A percentile compares a stretch with the other conserved stretches of the same genome.
These are phyloP conservation scores for Pneumocystis murina DNA, from an alignment of 1,139 yeast genomes.

Conservation along the genomic window DNA sequence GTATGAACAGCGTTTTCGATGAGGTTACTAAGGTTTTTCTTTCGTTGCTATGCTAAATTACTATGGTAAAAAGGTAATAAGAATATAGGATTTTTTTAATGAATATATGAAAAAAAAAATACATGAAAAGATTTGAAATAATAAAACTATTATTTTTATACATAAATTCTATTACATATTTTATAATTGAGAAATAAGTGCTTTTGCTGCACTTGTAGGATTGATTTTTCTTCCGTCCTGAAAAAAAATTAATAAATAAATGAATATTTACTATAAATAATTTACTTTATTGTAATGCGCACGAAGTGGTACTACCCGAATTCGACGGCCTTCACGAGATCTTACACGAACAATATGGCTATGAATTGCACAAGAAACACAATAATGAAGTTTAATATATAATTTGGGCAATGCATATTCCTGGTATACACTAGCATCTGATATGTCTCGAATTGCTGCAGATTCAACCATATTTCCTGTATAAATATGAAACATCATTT, in stretches of 20 bases:
- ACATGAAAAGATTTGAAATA: too few species aligned
- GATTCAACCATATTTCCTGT: constrained; percentile 99
- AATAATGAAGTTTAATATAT: constrained; percentile 99
- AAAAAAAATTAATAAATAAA: too few species aligned
- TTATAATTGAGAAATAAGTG: background rate
- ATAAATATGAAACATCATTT: constrained; percentile 99
- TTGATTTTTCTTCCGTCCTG: constrained; percentile 65
- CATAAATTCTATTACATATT: background rate
- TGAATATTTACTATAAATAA: background rate
- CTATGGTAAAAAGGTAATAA: too few species aligned
- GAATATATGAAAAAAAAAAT: too few species aligned
- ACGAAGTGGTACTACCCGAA: constrained; percentile 98
- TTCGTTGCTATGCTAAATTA: too few species aligned
- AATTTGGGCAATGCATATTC: constrained; percentile 99
- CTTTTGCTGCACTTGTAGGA: constrained; percentile 84
- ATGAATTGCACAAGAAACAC: constrained; percentile 99
- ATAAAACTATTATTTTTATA: too few species aligned
- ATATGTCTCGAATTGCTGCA: constrained; percentile 74
- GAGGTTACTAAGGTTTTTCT: too few species aligned
- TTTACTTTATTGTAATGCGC: constrained; percentile 78
- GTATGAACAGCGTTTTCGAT: too few species aligned
- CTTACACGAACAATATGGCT: constrained; percentile 99
- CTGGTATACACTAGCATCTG: constrained; percentile 97
- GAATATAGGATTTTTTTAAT: too few species aligned
- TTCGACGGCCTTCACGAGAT: constrained; percentile 96